Conservation (phyloP, 2,329 filamentous ascomycete species). For the Pestalotiopsis sp. region DNA sequence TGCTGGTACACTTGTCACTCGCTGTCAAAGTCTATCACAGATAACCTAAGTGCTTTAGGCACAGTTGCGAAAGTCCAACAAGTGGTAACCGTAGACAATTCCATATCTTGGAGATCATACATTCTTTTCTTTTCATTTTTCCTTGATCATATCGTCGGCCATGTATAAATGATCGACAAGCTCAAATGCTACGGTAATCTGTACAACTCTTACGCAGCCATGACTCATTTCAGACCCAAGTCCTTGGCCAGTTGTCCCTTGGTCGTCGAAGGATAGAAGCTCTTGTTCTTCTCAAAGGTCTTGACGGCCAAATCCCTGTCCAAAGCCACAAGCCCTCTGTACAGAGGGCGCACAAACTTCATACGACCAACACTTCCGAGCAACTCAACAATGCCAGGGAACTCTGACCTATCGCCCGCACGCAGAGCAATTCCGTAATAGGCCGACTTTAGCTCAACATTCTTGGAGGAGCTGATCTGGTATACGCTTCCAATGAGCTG, state of each 20-base stretch:
- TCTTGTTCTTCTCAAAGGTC: constrained; percentile 84
- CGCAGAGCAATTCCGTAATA: constrained; percentile 81
- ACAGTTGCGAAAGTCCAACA: too few relatives aligned
- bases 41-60: too few relatives aligned
- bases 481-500: constrained; percentile 76
- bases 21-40: too few relatives aligned
- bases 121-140: too few relatives aligned
- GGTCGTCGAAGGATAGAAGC: constrained; percentile 97
- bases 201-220: not conserved
- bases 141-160: too few relatives aligned
- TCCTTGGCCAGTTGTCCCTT: constrained; percentile 85
- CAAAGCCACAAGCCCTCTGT: constrained; percentile 72
- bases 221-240: constrained; percentile 46
- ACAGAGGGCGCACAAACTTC: constrained; percentile 94
- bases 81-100: too few relatives aligned
- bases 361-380: constrained; percentile 85
- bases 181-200: too few relatives aligned
- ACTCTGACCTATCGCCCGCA: constrained; percentile 69
- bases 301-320: constrained; percentile 74
- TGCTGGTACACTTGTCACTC: too few relatives aligned
- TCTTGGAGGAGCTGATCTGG: constrained; percentile 71
- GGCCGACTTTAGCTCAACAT: constrained; percentile 81
- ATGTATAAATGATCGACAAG: too few relatives aligned
- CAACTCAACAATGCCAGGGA: constrained; percentile 71
- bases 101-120: too few relatives aligned